Evolutionary conservation across 352 stramenopile genomes (phyloP), one percentile per base, ranked within the genome.

Genomic region (Pilasporangium apinafurcum): DNA sequence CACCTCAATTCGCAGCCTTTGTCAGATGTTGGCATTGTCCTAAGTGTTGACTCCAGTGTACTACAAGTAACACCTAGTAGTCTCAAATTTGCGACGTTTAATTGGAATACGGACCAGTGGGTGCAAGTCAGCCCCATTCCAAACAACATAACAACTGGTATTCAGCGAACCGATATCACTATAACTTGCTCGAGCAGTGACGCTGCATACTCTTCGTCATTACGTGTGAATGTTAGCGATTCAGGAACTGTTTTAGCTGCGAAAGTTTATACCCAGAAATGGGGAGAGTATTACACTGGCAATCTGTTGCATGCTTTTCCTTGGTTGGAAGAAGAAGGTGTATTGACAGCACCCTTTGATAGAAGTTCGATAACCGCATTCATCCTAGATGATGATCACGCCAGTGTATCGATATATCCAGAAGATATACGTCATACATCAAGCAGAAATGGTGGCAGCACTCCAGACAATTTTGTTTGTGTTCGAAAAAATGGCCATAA

Each of bases 301-400:
- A 75, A 85, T 48, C 17, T 33, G 0, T 36, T 65, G 5, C 76
- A 86, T 21, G 55, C 53, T 10, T 86, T 77, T 48, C 44, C 55
- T 1, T 89, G 73, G 73, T 21, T 37, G 1, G 65, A 81, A 30
- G 37, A 8, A 10, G 48, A 57, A 25, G 76, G 72, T 2, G 55
- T 88, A 5, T 41, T 85, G 37, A 86, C 73, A 4, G 61, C 67
- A 38, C 76, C 76, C 7, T 24, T 22, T 4, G 10, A 38, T 2
- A 34, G 38, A 12, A 41, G 49, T 4, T 43, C 31, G 1, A 33
- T 86, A 24, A 44, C 57, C 1, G 59, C 34, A 7, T 86, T 67
- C 42, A 63, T 78, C 27, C 50, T 89, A 1, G 73, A 85, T 46
- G 59, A 83, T 35, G 57, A 83, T 27, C 68, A 70, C 16, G 48